Conservation (phyloP, 306 rosid genomes). For the Arachis stenosperma region DNA sequence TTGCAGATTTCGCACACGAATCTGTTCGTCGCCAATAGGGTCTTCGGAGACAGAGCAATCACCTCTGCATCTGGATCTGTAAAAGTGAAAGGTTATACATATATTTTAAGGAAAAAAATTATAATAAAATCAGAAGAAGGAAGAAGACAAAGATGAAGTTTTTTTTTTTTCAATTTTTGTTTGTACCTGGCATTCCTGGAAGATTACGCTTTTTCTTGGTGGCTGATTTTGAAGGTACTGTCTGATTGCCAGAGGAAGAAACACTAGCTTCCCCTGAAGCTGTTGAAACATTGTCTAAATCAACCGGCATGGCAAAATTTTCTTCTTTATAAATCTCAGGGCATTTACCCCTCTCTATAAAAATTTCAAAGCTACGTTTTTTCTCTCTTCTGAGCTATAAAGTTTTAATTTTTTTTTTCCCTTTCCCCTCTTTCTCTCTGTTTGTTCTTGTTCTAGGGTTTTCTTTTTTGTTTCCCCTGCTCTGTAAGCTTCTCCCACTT, state of each 20-base stretch:
- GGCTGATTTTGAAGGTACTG: conserved; percentile 52
- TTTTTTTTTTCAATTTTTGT: background rate
- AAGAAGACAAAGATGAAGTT: background rate
- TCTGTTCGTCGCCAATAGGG: conserved; percentile 76
- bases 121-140: background rate
- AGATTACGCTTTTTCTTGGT: conserved; percentile 73
- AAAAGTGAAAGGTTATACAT: background rate
- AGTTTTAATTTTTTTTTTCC: conserved; percentile 38
- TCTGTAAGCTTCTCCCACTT: background rate
- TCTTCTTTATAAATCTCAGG: too few relatives aligned
- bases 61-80: conserved; percentile 90
- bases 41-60: conserved; percentile 78
- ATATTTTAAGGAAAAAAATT: background rate
- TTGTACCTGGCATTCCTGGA: conserved; percentile 87
- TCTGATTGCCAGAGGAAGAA: conserved; percentile 70
- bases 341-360: too few relatives aligned
- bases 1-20: conserved; percentile 82
- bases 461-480: background rate
- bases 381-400: conserved; percentile 15
- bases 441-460: conserved; percentile 44
- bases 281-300: conserved; percentile 65
- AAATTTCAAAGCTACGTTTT: conserved; percentile 40
- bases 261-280: conserved; percentile 82
- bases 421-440: background rate
- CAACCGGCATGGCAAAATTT: conserved; percentile 55